phyloP scores from a whole-genome alignment of 768 basidiomycete species.

The Suillus americanus region DNA sequence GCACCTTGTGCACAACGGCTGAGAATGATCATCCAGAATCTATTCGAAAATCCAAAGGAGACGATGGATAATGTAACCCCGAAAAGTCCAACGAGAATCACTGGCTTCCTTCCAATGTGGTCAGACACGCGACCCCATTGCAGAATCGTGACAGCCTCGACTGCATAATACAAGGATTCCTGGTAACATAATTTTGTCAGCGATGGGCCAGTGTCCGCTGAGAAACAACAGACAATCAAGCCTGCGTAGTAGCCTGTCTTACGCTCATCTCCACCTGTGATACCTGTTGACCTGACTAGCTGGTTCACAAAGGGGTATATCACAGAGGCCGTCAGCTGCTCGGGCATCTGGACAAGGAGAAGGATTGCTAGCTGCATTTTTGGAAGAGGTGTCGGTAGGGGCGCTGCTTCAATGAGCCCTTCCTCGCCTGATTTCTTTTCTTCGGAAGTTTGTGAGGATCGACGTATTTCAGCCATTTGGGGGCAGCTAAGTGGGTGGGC shows the following conservation, averaged over 20 bases:
- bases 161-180: conserved; percentile 26
- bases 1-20: conserved; percentile 28
- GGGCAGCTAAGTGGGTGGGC: neutral
- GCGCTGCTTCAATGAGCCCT: neutral
- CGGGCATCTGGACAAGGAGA: conserved; percentile 40
- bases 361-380: conserved; percentile 39
- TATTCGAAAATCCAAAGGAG: conserved; percentile 30
- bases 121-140: conserved; percentile 33
- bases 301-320: conserved; percentile 49
- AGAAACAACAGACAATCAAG: conserved; percentile 34
- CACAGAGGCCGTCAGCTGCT: conserved; percentile 43
- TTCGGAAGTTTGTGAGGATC: neutral
- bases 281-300: conserved; percentile 43
- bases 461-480: neutral
- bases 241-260: conserved; percentile 51
- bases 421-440: neutral
- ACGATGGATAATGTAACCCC: conserved; percentile 28
- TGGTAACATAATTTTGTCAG: conserved; percentile 7
- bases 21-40: conserved; percentile 24
- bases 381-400: conserved; percentile 35
- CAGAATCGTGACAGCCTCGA: conserved; percentile 21
- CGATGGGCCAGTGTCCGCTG: too few relatives aligned
- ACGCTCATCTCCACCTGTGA: conserved; percentile 43
- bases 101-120: conserved; percentile 30
- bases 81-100: conserved; percentile 31